Base-by-base conservation (phyloP, 2,329 filamentous ascomycete species). In the Blastomyces silverae region DNA sequence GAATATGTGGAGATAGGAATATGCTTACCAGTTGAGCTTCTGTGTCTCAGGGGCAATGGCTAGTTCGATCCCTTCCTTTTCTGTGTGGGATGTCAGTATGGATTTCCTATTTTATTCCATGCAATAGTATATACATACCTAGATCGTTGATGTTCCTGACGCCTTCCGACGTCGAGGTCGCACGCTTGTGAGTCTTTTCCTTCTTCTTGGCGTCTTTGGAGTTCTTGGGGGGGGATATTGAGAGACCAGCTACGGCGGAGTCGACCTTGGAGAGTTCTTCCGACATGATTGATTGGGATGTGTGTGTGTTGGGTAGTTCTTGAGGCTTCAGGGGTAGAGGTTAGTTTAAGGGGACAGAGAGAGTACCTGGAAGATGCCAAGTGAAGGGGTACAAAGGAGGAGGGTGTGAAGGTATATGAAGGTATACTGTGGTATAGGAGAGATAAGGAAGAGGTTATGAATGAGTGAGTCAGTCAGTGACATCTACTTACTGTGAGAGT, bases 91-190 rank as follows among this genome's bases (percentile, higher is more conserved):
- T 39, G 52, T 56, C 28, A 63, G 62, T 11, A 4, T 39, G 31
- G 10, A 20, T 39, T 39, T n/a, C 42, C n/a, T 44, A 11, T n/a
- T 6, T 55, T 55, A 20, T 34, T 22, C n/a, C 20, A 55, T 31
- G 31, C n/a, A 34, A 34, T 10, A n/a, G 31, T 1, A 34, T 17
- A 60, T 25, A 52, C 79, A 78, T 83, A 96, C 92, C 88, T 69
- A 96, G 84, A 71, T 96, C 92, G 71, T 87, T 86, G 79, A 96
- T 89, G 79, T 92, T 96, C 79, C 83, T 87, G 65, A 93, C 86
- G 70, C 89, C 90, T 67, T 88, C 73, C 4, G 13, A 31, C 8
- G 83, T 85, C 64, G 90, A 93, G 77, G 90, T 92, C 68, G 83
- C 81, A 79, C 91, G 86, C 71, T 88, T 85, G 76, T 85, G 71